Evolutionary conservation across 176 grass and related monocot genomes (phyloP).

Genomic region (Zizania latifolia): DNA sequence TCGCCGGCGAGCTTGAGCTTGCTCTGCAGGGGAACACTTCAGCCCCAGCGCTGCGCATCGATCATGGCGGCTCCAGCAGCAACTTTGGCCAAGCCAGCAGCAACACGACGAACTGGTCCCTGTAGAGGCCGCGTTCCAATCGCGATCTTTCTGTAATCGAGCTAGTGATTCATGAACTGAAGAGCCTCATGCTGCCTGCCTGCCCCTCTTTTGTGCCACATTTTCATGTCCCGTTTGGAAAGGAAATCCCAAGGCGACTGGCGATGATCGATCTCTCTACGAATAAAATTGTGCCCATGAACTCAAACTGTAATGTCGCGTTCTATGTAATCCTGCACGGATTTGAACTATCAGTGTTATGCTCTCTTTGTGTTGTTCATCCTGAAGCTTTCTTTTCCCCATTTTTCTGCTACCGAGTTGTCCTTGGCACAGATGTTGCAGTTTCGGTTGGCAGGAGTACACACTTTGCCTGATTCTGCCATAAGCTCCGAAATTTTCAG

Average conservation of each 20-base stretch:
- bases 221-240: slow-evolving; percentile 14
- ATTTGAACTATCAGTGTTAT: slow-evolving; percentile 11
- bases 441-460: not conserved
- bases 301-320: slow-evolving; percentile 13
- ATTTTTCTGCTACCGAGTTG: not conserved
- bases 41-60: not conserved
- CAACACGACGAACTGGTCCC: slow-evolving; percentile 61
- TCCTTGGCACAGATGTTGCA: not conserved
- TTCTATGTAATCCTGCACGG: slow-evolving; percentile 27
- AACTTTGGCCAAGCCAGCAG: slow-evolving; percentile 45
- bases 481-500: not conserved
- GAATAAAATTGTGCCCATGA: slow-evolving; percentile 19
- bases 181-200: slow-evolving; percentile 16
- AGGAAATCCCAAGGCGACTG: not conserved
- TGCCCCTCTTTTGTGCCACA: not conserved
- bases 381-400: not conserved
- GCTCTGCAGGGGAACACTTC: slow-evolving; percentile 65
- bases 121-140: slow-evolving; percentile 37
- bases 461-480: not conserved
- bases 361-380: slow-evolving; percentile 1
- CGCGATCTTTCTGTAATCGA: not conserved
- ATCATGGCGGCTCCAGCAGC: slow-evolving; percentile 34
- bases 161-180: slow-evolving; percentile 20
- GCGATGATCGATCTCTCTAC: not conserved
- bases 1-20: slow-evolving; percentile 88